Conservation (phyloP, 768 basidiomycete genomes). For the Russula sp. region DNA sequence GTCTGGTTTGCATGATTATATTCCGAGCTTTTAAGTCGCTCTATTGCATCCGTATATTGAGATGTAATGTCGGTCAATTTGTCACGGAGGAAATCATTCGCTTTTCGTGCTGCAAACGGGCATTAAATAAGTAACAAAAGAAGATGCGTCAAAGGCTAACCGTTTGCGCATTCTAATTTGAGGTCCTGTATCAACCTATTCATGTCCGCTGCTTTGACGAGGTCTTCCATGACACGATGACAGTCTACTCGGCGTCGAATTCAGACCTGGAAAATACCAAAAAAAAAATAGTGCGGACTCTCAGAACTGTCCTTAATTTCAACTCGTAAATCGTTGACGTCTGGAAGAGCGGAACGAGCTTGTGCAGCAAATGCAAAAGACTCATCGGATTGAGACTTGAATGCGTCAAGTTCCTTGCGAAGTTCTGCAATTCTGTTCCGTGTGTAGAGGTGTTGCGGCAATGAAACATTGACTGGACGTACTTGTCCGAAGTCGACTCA, state of each 20-base stretch:
- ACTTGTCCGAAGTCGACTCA: conserved; percentile 19
- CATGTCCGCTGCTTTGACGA: conserved; percentile 20
- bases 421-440: conserved; percentile 25
- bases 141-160: conserved; percentile 7
- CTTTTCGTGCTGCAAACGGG: conserved; percentile 24
- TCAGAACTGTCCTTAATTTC: conserved; percentile 20
- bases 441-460: background rate
- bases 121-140: background rate
- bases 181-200: conserved; percentile 24
- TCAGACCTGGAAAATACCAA: background rate
- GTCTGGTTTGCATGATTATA: conserved; percentile 17
- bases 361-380: conserved; percentile 27
- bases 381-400: conserved; percentile 29
- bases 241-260: conserved; percentile 18
- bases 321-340: conserved; percentile 20
- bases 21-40: conserved; percentile 23
- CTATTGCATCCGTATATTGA: conserved; percentile 27
- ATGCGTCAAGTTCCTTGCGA: conserved; percentile 15
- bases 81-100: conserved; percentile 30
- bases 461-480: background rate
- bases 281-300: conserved; percentile 15
- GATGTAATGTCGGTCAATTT: conserved; percentile 30
- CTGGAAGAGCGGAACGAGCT: conserved; percentile 24
- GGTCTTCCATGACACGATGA: conserved; percentile 18
- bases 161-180: conserved; percentile 20